These are phyloP conservation scores for Fusarium sp. DNA, from an alignment of 2,329 filamentous ascomycete genomes.

Conservation along the genomic window DNA sequence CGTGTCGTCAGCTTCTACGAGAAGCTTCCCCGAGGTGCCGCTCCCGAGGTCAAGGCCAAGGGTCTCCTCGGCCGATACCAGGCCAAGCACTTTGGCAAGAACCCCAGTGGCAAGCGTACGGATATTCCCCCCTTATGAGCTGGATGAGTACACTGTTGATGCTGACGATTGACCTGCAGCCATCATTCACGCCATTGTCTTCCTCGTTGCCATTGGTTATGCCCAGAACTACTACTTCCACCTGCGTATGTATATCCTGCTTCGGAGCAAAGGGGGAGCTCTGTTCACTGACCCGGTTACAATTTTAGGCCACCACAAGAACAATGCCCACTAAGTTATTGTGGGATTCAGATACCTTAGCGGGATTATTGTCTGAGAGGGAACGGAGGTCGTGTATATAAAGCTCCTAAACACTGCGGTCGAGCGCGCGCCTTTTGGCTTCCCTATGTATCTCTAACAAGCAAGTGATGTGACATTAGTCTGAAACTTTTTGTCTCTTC, in stretches of 20 bases:
- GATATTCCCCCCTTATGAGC: background rate
- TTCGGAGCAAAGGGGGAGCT: background rate
- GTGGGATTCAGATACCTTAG: conserved; percentile 28
- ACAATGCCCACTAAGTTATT: conserved; percentile 89
- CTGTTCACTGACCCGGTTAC: conserved; percentile 26
- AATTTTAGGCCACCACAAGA: conserved; percentile 95
- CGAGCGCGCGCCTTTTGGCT: conserved; percentile 50
- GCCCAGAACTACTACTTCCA: conserved; percentile 99
- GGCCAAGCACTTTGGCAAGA: conserved; percentile 94
- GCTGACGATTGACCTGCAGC: conserved; percentile 63
- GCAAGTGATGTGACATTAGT: conserved; percentile 43
- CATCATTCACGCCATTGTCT: conserved; percentile 85
- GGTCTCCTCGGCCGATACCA: conserved; percentile 92
- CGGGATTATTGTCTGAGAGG: conserved; percentile 40
- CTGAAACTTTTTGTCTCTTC: background rate
- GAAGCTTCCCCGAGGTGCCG: conserved; percentile 92
- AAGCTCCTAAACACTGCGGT: conserved; percentile 49
- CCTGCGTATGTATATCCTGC: conserved; percentile 78
- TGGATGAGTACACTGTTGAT: conserved; percentile 41
- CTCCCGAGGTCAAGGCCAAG: conserved; percentile 83
- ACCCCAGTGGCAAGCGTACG: conserved; percentile 88
- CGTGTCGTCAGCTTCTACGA: conserved; percentile 99
- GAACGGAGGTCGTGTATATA: conserved; percentile 55
- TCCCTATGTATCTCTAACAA: conserved; percentile 49
- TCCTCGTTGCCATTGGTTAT: conserved; percentile 86